These are phyloP conservation scores for Hippophae rhamnoides DNA, from an alignment of 306 rosid species.

Conservation along the genomic window DNA sequence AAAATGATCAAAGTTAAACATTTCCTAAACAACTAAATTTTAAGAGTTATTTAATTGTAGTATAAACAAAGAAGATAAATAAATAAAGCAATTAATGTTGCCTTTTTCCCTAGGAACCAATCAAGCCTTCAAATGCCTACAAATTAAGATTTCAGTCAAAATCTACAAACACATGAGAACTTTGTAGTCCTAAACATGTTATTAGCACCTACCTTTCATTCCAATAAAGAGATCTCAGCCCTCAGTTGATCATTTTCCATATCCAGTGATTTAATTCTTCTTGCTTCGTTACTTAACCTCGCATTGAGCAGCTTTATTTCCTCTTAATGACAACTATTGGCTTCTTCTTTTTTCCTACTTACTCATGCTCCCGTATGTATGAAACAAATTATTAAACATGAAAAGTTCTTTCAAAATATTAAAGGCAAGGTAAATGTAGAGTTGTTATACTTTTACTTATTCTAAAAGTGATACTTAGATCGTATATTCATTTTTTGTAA, in stretches of 20 bases:
- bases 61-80: no score
- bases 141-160: conserved; percentile 3
- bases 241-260: conserved; percentile 66
- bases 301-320: conserved; percentile 67
- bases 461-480: no score
- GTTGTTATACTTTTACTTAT: no score
- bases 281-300: conserved; percentile 51
- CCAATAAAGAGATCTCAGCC: conserved; percentile 79
- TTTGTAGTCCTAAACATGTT: conserved; percentile 9
- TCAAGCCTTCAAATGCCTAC: conserved; percentile 6
- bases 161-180: background rate
- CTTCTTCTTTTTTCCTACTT: conserved; percentile 45
- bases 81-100: no score
- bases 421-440: no score
- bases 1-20: no score
- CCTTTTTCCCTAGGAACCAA: conserved; percentile 1
- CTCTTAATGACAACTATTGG: conserved; percentile 45
- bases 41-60: no score
- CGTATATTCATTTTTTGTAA: no score
- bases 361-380: conserved; percentile 57
- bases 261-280: conserved; percentile 70
- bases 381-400: conserved; percentile 22
- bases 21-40: no score
- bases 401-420: conserved; percentile 12
- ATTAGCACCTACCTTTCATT: conserved; percentile 66